Base-by-base conservation (phyloP, 208 protist species). In the Crithidia thermophila region DNA sequence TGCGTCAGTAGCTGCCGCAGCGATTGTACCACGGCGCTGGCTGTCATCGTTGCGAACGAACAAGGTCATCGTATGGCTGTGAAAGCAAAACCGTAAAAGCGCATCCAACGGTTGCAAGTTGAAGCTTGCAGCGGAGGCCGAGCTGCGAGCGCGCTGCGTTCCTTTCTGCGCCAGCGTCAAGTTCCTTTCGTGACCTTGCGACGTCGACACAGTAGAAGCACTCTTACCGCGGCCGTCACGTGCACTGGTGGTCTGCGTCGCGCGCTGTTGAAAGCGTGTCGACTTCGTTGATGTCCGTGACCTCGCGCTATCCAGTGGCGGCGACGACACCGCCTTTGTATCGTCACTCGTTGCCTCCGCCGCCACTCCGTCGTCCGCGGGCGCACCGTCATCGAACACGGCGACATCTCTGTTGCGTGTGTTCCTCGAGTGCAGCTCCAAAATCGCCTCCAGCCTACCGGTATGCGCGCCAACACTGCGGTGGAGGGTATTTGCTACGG, bases 31-130 rank as follows among this genome's bases (percentile, higher is more conserved):
- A 18, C 40, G 40, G 40, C 14, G 40, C 14, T 20, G 16, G 50
- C 18, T 28, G 16, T 14, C 40, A 36, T 2, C 27, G 0, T 11
- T 47, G 28, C 18, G 25, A 4, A 74, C 9, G 23, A 74, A 62
- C 6, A 67, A 40, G 8, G 40, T 11, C 7, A 68, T 50, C 8
- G 68, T 40, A 16, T 47, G 53, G 1, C 63, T 60, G 53, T 67
- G 59, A 60, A 36, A 8, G 60, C 60, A 61, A 6, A 75, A 46
- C 33, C 30, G 47, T 4, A 75, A 40, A 39, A 67, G 11, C 0
- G 59, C 46, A 4, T 67, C 16, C 25, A 67, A 21, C 4, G 6
- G 9, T 10, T 60, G 58, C 5, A 67, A 1, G 31, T 55, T 74
- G 37, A 74, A 74, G 40, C 53, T 74, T n/a, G n/a, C 50, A 37